phyloP scores from a whole-genome alignment of 345 rosid species.

The Linum usitatissimum region DNA sequence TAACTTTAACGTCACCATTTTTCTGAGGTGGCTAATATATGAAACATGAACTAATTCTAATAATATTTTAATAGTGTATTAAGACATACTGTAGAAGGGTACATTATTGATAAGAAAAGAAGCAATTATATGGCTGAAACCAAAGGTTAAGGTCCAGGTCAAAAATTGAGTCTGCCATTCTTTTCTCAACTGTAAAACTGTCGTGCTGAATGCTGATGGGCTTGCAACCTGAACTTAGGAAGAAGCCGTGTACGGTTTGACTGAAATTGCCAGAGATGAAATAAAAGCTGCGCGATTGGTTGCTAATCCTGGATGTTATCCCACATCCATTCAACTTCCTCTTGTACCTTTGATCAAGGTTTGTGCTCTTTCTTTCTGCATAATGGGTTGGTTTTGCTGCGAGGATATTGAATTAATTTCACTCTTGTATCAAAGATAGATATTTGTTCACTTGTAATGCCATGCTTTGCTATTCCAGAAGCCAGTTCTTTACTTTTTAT shows the following conservation, averaged over 20 bases:
- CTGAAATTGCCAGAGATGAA: constrained; percentile 69
- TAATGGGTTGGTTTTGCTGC: background rate
- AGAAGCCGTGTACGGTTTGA: constrained; percentile 91
- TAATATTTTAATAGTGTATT: background rate
- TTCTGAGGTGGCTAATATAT: background rate
- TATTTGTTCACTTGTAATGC: background rate
- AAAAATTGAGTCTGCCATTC: background rate
- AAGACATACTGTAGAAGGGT: too few species aligned
- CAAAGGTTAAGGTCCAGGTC: background rate
- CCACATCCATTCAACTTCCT: constrained; percentile 92
- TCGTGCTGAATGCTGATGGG: background rate
- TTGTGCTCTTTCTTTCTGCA: background rate
- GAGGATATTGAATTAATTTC: background rate
- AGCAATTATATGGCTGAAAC: background rate
- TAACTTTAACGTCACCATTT: background rate
- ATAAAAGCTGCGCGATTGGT: constrained; percentile 59
- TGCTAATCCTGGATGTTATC: constrained; percentile 98
- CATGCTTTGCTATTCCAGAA: too few species aligned
- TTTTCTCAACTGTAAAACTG: background rate
- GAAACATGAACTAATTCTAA: background rate
- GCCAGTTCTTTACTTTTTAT: too few species aligned
- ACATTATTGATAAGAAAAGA: too few species aligned
- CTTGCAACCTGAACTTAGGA: constrained; percentile 31
- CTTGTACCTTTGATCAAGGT: constrained; percentile 89
- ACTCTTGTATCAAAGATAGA: too few species aligned